Base-by-base conservation (phyloP, 257 asterid species). In the Nicotiana benthamiana region DNA sequence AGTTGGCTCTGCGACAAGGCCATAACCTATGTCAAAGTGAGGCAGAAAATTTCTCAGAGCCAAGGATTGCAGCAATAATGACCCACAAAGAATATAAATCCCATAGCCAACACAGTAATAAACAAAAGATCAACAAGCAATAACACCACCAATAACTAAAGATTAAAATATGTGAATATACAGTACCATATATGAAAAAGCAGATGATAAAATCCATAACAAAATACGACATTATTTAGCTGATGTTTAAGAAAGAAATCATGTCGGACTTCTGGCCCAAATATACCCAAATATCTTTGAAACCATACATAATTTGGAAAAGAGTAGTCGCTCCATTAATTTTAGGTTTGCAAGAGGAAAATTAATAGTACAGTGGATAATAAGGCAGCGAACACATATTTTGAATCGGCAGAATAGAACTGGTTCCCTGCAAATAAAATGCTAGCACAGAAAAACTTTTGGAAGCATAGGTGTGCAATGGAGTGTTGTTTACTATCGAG, bases 1-100 rank as follows among this genome's bases (percentile, higher is more conserved):
- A 96, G 91, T 83, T 92, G 97, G 51, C 90, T 91, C 91, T 92
- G 99, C 68, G 95, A 91, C 89, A 94, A 85, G 75, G 96, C 83
- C 95, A 95, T 91, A 77, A 94, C 98, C 97, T 94, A 80, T 48
- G 83, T 89, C 82, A 84, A 77, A 84, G 79, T 60, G 80, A 85
- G 80, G 75, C 26, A 18, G 74, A 18, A 56, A 74, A 74, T 3
- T 26, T 48, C 24, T 74, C 24, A 1, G 59, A 74, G 79, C 24
- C 61, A 48, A 74, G 4, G 1, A 48, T 24, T 24, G 51, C 61
- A 74, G 43, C 40, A 26, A 43, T 22, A 30, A 40, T 34, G 6
- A 77, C 75, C 24, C 51, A 1, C 53, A 81, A n/a, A 59, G 75
- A 20, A 20, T 6, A 22, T 28, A 74, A 26, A 74, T 74, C 40